Percentiles rank a stretch among this genome's conserved stretches.
phyloP scores from a whole-genome alignment of 805 yeast species.

The Zygotorulaspora danielsina region DNA sequence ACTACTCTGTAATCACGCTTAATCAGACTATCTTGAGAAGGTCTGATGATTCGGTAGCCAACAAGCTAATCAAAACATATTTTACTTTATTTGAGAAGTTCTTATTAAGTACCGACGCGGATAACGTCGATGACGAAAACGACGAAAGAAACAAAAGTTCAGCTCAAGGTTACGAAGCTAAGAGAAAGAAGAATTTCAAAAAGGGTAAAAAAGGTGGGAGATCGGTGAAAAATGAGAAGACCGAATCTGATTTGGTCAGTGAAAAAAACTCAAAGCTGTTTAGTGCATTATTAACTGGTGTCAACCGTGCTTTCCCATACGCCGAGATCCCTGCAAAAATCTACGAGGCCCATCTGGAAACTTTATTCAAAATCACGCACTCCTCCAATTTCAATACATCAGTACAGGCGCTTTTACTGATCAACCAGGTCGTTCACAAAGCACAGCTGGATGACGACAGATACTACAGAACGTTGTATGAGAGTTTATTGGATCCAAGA shows the following conservation, averaged over 20 bases:
- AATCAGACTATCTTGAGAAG: conserved; percentile 88
- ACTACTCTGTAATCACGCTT: conserved; percentile 81
- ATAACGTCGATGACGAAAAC: conserved; percentile 41
- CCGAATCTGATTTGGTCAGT: conserved; percentile 60
- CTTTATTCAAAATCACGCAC: conserved; percentile 85
- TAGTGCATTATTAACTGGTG: conserved; percentile 88
- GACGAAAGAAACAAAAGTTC: conserved; percentile 34
- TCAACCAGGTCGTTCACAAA: conserved; percentile 69
- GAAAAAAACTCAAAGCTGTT: conserved; percentile 82
- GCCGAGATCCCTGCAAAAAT: conserved; percentile 67
- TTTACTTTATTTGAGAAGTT: conserved; percentile 82
- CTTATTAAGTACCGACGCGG: conserved; percentile 60
- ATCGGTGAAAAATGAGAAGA: conserved; percentile 60
- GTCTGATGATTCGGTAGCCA: conserved; percentile 76
- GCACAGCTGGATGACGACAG: conserved; percentile 59
- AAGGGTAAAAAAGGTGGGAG: conserved; percentile 86
- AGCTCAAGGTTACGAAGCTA: conserved; percentile 45
- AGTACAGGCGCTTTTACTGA: conserved; percentile 82
- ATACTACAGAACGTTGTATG: conserved; percentile 84
- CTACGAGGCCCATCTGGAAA: conserved; percentile 72
- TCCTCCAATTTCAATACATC: conserved; percentile 92
- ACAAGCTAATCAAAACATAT: conserved; percentile 75
- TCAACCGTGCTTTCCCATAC: conserved; percentile 94
- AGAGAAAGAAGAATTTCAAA: conserved; percentile 71
- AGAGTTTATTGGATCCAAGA: conserved; percentile 80